These are phyloP conservation scores for Domatiomyces catenatus DNA, from an alignment of 2,329 filamentous ascomycete species.

Conservation along the genomic window DNA sequence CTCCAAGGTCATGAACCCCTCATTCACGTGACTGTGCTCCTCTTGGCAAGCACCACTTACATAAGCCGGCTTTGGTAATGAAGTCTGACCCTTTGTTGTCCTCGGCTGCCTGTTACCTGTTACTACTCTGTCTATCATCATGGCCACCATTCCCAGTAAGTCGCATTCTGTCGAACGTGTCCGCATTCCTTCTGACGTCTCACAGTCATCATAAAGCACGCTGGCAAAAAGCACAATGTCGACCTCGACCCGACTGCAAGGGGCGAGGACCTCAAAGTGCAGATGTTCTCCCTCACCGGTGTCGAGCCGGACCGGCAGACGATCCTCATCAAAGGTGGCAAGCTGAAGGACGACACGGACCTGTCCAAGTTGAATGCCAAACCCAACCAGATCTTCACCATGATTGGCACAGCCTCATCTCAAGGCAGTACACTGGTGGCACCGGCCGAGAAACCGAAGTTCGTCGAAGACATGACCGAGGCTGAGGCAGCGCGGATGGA, in stretches of 20 bases:
- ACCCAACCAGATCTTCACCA: constrained; percentile 75
- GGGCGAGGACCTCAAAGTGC: constrained; percentile 88
- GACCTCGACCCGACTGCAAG: constrained; percentile 72
- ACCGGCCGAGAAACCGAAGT: constrained; percentile 70
- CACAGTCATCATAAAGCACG: constrained; percentile 80
- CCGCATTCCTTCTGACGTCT: constrained; percentile 6
- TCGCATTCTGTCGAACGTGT: constrained; percentile 1
- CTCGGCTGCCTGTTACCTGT: not conserved
- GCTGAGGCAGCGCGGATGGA: constrained; percentile 71
- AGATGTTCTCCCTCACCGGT: constrained; percentile 85
- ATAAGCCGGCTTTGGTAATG: not conserved
- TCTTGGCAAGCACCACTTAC: not conserved
- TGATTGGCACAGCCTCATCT: constrained; percentile 74
- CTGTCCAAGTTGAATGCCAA: constrained; percentile 75
- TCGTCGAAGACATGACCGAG: constrained; percentile 94
- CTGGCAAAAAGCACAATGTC: constrained; percentile 87
- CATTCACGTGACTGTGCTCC: too few relatives aligned
- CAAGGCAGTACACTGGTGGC: constrained; percentile 44
- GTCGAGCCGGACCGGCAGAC: constrained; percentile 96
- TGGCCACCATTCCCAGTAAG: constrained; percentile 43
- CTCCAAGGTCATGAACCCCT: too few relatives aligned
- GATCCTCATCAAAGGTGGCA: constrained; percentile 81
- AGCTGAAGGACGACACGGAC: constrained; percentile 88
- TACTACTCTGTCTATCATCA: constrained; percentile 22
- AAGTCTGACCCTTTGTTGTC: not conserved